A percentile compares a stretch with the other conserved stretches of the same genome.
Conservation (phyloP, 1,139 yeast genomes). For the Yamadazyma songkhlaensis region DNA sequence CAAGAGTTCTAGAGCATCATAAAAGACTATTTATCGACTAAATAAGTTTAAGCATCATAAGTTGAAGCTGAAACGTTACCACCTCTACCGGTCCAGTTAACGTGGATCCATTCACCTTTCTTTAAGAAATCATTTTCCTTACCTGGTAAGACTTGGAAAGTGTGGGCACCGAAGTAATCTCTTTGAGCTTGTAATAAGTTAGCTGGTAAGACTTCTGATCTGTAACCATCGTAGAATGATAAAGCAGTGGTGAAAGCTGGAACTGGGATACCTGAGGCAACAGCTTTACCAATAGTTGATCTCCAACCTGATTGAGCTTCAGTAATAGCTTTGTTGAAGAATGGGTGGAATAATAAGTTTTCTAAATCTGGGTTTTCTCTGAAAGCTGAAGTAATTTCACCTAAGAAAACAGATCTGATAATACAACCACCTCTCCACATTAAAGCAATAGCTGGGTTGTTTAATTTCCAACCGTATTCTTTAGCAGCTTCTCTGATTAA, state of each 20-base stretch:
- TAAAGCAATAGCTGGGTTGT: slow-evolving; percentile 96
- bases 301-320: slow-evolving; percentile 98
- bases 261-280: slow-evolving; percentile 87
- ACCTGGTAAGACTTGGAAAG: slow-evolving; percentile 93
- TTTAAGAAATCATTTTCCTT: slow-evolving; percentile 72
- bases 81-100: slow-evolving; percentile 99
- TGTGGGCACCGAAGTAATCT: slow-evolving; percentile 99
- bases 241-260: slow-evolving; percentile 98
- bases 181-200: slow-evolving; percentile 99
- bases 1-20: too few relatives aligned
- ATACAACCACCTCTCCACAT: slow-evolving; percentile 99
- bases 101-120: slow-evolving; percentile 81
- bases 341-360: slow-evolving; percentile 92
- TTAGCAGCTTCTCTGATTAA: slow-evolving; percentile 97
- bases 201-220: slow-evolving; percentile 94
- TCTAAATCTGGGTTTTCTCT: slow-evolving; percentile 90
- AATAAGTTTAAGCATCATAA: slow-evolving; percentile 69
- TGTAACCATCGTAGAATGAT: slow-evolving; percentile 98
- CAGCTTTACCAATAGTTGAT: slow-evolving; percentile 74
- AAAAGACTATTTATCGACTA: too few relatives aligned
- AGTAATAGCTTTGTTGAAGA: slow-evolving; percentile 86
- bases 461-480: slow-evolving; percentile 95
- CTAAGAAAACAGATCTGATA: slow-evolving; percentile 97
- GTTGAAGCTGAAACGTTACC: slow-evolving; percentile 96
- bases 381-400: slow-evolving; percentile 95